phyloP scores from a whole-genome alignment of 169 alveolate genomes.

The Theileria parva region DNA sequence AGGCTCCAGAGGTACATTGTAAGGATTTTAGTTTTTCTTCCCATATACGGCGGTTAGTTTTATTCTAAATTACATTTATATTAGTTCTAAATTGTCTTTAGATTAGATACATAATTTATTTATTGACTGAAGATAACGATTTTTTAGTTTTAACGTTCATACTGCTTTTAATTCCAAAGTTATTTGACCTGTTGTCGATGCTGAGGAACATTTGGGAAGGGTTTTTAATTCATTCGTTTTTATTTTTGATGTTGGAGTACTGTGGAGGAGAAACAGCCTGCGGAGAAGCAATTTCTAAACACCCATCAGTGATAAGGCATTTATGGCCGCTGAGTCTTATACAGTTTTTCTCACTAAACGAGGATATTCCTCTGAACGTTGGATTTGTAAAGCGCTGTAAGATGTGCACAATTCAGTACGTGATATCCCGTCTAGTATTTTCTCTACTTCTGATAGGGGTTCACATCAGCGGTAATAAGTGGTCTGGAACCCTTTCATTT shows the following conservation, averaged over 20 bases:
- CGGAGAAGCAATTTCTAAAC: constrained; percentile 53
- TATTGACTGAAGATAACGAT: background rate
- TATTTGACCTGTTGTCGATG: constrained; percentile 55
- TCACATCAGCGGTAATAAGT: constrained; percentile 33
- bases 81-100: background rate
- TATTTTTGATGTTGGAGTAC: constrained; percentile 67
- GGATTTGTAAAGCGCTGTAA: constrained; percentile 65
- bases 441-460: constrained; percentile 38
- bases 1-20: constrained; percentile 57
- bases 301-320: constrained; percentile 60
- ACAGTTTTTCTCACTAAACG: constrained; percentile 31
- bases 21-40: constrained; percentile 49
- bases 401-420: constrained; percentile 67
- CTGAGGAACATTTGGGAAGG: constrained; percentile 68
- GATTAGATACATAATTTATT: background rate
- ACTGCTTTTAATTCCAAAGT: constrained; percentile 32
- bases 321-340: constrained; percentile 57
- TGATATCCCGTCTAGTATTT: constrained; percentile 42
- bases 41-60: constrained; percentile 52
- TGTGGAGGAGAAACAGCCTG: constrained; percentile 68
- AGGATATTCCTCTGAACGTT: constrained; percentile 68
- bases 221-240: constrained; percentile 59
- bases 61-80: background rate
- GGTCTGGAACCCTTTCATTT: constrained; percentile 5
- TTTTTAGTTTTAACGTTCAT: constrained; percentile 37